phyloP scores from a whole-genome alignment of 257 asterid genomes.

The Capsicum rhomboideum region DNA sequence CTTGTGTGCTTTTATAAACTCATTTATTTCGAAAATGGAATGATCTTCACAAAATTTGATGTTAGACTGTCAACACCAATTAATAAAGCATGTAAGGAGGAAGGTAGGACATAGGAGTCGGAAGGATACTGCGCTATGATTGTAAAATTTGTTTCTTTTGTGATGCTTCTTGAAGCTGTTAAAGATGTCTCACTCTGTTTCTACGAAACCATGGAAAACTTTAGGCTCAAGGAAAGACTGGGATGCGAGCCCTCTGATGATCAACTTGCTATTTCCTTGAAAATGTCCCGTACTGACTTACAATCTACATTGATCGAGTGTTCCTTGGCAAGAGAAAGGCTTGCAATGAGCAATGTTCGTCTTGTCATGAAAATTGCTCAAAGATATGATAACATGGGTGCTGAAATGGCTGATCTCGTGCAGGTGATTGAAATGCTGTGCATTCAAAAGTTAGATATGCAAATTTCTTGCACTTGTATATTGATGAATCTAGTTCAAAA shows the following conservation, averaged over 20 bases:
- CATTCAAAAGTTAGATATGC: not conserved
- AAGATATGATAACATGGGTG: slow-evolving; percentile 91
- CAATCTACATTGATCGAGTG: slow-evolving; percentile 60
- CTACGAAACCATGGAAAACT: not conserved
- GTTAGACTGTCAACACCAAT: not conserved
- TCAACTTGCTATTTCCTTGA: slow-evolving; percentile 79
- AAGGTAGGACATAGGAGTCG: not conserved
- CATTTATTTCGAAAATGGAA: not conserved
- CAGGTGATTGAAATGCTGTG: slow-evolving; percentile 48
- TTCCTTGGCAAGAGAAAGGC: slow-evolving; percentile 87
- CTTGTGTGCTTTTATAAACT: not conserved
- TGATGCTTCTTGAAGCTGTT: not conserved
- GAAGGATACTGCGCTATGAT: not conserved
- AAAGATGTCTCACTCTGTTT: not conserved
- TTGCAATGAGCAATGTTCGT: slow-evolving; percentile 93
- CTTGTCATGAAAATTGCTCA: slow-evolving; percentile 97
- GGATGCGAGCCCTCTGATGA: slow-evolving; percentile 91
- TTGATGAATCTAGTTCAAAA: not conserved
- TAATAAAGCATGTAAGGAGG: not conserved
- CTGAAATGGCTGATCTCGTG: slow-evolving; percentile 85
- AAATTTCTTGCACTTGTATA: not conserved
- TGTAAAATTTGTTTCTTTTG: not conserved
- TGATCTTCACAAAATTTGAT: not conserved
- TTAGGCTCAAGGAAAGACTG: slow-evolving; percentile 63
- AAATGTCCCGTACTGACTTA: slow-evolving; percentile 48